A percentile compares a stretch with the other conserved stretches of the same genome.
Evolutionary conservation across 2,329 filamentous ascomycete species (phyloP).

Genomic region (Penicillium sp.): DNA sequence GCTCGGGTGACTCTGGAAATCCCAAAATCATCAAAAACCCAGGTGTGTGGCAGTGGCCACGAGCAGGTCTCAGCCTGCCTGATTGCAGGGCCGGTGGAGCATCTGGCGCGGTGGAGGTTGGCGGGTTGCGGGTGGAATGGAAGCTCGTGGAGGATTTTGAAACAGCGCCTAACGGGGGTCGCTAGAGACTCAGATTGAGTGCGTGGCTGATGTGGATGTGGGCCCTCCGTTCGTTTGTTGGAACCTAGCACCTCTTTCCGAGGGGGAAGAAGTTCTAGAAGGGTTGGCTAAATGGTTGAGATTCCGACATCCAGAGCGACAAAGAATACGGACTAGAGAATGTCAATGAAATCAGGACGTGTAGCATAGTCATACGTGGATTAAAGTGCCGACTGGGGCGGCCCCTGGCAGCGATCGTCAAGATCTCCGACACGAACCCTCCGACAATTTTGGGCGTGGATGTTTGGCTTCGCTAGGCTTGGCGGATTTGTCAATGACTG

Average conservation of each 20-base stretch:
- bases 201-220: constrained; percentile 4
- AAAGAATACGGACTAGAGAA: background rate
- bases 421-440: background rate
- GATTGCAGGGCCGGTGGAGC: constrained; percentile 31
- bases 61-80: constrained; percentile 20
- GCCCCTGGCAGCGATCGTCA: background rate
- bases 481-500: background rate
- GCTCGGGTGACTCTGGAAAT: background rate
- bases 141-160: constrained; percentile 7
- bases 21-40: background rate
- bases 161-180: constrained; percentile 3
- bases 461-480: background rate
- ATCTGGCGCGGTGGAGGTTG: constrained; percentile 1
- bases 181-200: constrained; percentile 19
- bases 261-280: background rate
- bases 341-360: background rate
- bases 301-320: background rate
- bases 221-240: constrained; percentile 7
- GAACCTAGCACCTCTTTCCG: constrained; percentile 1
- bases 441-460: background rate
- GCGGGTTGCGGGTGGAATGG: constrained; percentile 7
- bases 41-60: constrained; percentile 9
- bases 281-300: background rate
- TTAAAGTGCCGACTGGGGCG: background rate
- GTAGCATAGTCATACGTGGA: background rate